Percentiles rank a stretch among this genome's conserved stretches.
Conservation (phyloP, 306 rosid species). For the Casuarina glauca region DNA sequence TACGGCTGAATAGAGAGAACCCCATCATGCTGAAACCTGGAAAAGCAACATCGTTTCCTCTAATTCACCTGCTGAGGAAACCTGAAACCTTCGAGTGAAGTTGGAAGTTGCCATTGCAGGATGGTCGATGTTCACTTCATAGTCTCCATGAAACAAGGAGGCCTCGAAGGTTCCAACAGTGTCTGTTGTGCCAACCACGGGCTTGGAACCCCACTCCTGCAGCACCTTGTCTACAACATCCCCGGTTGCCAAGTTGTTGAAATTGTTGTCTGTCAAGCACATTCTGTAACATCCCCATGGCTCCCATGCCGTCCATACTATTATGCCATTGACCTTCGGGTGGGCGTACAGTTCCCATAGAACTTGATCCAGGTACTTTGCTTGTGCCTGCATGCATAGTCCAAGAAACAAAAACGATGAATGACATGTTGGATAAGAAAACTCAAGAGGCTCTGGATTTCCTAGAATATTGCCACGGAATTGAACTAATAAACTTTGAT, state of each 20-base stretch:
- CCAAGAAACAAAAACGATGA: not conserved
- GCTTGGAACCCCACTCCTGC: slow-evolving; percentile 47
- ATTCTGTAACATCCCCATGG: slow-evolving; percentile 52
- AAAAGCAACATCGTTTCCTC: slow-evolving; percentile 13
- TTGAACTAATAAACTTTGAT: too few relatives aligned
- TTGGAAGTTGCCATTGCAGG: slow-evolving; percentile 22
- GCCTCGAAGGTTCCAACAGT: slow-evolving; percentile 38
- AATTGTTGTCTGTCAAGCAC: slow-evolving; percentile 64
- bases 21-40: slow-evolving; percentile 20
- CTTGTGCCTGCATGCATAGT: slow-evolving; percentile 47
- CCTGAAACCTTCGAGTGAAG: slow-evolving; percentile 21
- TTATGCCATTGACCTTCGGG: slow-evolving; percentile 59
- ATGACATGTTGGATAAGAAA: too few relatives aligned
- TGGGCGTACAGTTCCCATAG: slow-evolving; percentile 65
- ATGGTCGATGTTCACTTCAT: slow-evolving; percentile 30
- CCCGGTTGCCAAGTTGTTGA: slow-evolving; percentile 66
- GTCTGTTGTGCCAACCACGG: slow-evolving; percentile 25
- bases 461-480: too few relatives aligned
- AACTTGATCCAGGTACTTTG: slow-evolving; percentile 48
- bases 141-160: slow-evolving; percentile 49
- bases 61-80: not conserved
- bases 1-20: not conserved
- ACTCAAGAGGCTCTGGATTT: too few relatives aligned
- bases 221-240: slow-evolving; percentile 66
- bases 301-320: slow-evolving; percentile 58